A percentile compares a stretch with the other conserved stretches of the same genome.
These are phyloP conservation scores for Sungouiella thailandica DNA, from an alignment of 805 yeast species.

Conservation along the genomic window DNA sequence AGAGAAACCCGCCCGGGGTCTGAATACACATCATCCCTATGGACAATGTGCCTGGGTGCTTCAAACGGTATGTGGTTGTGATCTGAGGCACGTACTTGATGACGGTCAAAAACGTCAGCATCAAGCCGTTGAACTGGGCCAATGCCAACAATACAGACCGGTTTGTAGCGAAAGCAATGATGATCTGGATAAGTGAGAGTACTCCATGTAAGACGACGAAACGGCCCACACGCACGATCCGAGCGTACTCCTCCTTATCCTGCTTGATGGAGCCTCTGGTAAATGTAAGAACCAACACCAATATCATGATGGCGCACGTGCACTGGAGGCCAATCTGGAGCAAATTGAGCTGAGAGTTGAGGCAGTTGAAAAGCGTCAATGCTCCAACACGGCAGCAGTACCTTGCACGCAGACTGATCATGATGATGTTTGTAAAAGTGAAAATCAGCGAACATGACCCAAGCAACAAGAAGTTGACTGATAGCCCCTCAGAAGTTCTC, in stretches of 20 bases:
- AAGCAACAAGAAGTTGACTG: slow-evolving; percentile 64
- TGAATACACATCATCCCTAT: slow-evolving; percentile 79
- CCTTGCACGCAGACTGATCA: slow-evolving; percentile 57
- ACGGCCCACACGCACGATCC: slow-evolving; percentile 38
- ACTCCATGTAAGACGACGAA: slow-evolving; percentile 35
- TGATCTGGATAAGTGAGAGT: slow-evolving; percentile 28
- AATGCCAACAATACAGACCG: slow-evolving; percentile 25
- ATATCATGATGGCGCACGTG: slow-evolving; percentile 51
- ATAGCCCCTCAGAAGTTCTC: slow-evolving; percentile 69
- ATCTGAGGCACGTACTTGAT: slow-evolving; percentile 80
- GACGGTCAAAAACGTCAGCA: slow-evolving; percentile 59
- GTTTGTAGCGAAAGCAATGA: slow-evolving; percentile 26
- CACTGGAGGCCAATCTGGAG: slow-evolving; percentile 65
- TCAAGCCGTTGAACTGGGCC: slow-evolving; percentile 60
- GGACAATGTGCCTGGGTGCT: slow-evolving; percentile 77
- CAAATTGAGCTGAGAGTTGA: slow-evolving; percentile 61
- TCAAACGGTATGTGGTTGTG: slow-evolving; percentile 58
- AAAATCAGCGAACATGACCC: slow-evolving; percentile 68
- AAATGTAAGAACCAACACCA: slow-evolving; percentile 48
- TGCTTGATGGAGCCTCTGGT: slow-evolving; percentile 45
- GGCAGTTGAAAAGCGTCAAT: slow-evolving; percentile 51
- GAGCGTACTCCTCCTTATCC: slow-evolving; percentile 39
- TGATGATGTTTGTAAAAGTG: slow-evolving; percentile 59
- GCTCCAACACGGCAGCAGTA: slow-evolving; percentile 50
- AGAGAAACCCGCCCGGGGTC: slow-evolving; percentile 83